Conservation (phyloP, 768 basidiomycete species). For the Pluteus cervinus region DNA sequence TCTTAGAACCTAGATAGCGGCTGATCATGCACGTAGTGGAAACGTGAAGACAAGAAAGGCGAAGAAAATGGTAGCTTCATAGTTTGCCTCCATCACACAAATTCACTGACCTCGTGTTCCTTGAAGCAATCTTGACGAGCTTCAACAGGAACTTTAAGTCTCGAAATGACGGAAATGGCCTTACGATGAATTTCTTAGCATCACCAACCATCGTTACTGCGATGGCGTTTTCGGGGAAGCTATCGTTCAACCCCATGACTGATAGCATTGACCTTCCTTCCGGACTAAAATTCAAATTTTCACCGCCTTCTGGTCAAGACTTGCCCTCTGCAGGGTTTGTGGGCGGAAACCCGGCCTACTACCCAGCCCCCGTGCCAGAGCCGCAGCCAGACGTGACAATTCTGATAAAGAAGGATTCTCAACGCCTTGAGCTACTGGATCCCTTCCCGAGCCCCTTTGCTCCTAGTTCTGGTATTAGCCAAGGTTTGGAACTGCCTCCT, state of each 20-base stretch:
- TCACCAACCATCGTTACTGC: slow-evolving; percentile 97
- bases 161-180: slow-evolving; percentile 90
- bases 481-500: slow-evolving; percentile 69
- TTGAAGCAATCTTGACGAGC: slow-evolving; percentile 85
- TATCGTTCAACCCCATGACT: slow-evolving; percentile 89
- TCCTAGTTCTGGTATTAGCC: slow-evolving; percentile 31
- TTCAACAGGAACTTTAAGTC: slow-evolving; percentile 93
- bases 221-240: slow-evolving; percentile 90
- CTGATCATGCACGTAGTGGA: slow-evolving; percentile 57
- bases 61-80: slow-evolving; percentile 78
- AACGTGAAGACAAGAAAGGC: slow-evolving; percentile 78
- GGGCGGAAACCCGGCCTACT: slow-evolving; percentile 64
- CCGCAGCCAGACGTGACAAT: slow-evolving; percentile 76
- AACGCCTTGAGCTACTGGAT: slow-evolving; percentile 79
- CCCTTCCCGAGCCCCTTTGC: slow-evolving; percentile 82
- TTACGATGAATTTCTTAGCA: slow-evolving; percentile 97
- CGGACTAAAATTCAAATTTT: slow-evolving; percentile 79
- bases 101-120: slow-evolving; percentile 7
- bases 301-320: slow-evolving; percentile 77
- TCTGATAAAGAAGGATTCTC: slow-evolving; percentile 70
- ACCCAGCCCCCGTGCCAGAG: slow-evolving; percentile 67
- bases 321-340: slow-evolving; percentile 83
- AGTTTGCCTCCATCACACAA: slow-evolving; percentile 1
- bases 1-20: background rate
- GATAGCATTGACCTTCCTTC: slow-evolving; percentile 64